These are phyloP conservation scores for Solanum hybrid DNA, from an alignment of 305 asterid genomes.

Conservation along the genomic window DNA sequence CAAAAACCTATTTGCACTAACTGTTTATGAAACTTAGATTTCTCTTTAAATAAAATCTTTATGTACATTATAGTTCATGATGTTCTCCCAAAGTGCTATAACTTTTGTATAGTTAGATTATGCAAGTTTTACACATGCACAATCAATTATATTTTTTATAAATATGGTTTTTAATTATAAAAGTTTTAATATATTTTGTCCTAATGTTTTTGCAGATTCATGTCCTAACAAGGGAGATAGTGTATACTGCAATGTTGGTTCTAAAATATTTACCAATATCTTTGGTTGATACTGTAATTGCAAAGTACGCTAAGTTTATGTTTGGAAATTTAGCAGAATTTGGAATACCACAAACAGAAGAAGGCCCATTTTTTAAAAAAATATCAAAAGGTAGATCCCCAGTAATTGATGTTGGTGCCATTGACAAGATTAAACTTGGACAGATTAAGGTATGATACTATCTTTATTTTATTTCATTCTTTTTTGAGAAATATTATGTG, in stretches of 20 bases:
- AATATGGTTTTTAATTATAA: not conserved
- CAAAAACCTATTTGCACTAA: not conserved
- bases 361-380: not conserved
- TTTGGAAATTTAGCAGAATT: not conserved
- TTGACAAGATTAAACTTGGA: too few relatives aligned
- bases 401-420: too few relatives aligned
- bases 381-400: too few relatives aligned
- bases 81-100: too few relatives aligned
- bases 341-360: not conserved
- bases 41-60: not conserved
- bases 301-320: not conserved
- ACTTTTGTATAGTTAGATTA: too few relatives aligned
- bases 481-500: too few relatives aligned
- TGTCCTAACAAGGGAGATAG: conserved; percentile 1
- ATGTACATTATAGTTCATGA: too few relatives aligned
- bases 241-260: not conserved
- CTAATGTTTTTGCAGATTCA: not conserved
- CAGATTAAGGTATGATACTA: too few relatives aligned
- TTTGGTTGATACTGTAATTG: not conserved
- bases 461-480: too few relatives aligned
- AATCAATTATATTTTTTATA: not conserved
- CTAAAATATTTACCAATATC: not conserved
- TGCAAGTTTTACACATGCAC: not conserved
- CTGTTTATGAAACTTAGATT: not conserved
- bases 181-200: not conserved